Evolutionary conservation across 371 early-diverging fungal genomes (phyloP).

Genomic region (Lichtheimia hyalospora): DNA sequence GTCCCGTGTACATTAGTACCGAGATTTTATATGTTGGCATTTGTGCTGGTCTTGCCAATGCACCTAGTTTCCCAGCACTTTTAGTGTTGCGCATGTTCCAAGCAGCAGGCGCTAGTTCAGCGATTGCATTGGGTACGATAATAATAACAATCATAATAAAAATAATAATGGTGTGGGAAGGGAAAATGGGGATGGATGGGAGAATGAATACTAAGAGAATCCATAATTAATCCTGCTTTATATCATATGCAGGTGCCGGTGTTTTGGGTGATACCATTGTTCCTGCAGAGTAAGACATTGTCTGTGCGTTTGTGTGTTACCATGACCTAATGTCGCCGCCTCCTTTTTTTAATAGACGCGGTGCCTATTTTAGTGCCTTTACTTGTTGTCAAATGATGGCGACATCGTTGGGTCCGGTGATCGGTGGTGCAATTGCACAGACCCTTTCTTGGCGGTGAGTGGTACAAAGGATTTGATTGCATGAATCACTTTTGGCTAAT

Average conservation of each 20-base stretch:
- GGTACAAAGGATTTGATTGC: background rate
- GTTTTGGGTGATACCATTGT: conserved; percentile 52
- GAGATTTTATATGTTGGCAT: conserved; percentile 53
- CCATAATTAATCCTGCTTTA: background rate
- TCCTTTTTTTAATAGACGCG: conserved; percentile 23
- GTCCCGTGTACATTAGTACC: conserved; percentile 39
- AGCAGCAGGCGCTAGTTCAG: conserved; percentile 59
- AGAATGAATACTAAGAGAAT: background rate
- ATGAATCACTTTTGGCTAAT: too few relatives aligned
- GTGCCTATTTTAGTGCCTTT: conserved; percentile 57
- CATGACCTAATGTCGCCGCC: too few relatives aligned
- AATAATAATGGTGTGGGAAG: too few relatives aligned
- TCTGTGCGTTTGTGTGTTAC: background rate
- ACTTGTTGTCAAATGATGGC: conserved; percentile 32
- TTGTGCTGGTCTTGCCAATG: conserved; percentile 55
- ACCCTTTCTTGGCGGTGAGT: conserved; percentile 8
- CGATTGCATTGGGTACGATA: conserved; percentile 50
- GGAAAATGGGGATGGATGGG: too few relatives aligned
- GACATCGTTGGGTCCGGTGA: conserved; percentile 55
- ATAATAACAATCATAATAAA: background rate
- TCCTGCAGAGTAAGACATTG: conserved; percentile 41
- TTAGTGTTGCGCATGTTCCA: conserved; percentile 62
- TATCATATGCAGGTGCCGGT: conserved; percentile 17
- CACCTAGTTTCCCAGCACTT: conserved; percentile 45
- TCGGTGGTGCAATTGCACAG: conserved; percentile 23